Evolutionary conservation across 495 filamentous ascomycete species (phyloP).

Genomic region (Hyphodiscus hymeniophilus): DNA sequence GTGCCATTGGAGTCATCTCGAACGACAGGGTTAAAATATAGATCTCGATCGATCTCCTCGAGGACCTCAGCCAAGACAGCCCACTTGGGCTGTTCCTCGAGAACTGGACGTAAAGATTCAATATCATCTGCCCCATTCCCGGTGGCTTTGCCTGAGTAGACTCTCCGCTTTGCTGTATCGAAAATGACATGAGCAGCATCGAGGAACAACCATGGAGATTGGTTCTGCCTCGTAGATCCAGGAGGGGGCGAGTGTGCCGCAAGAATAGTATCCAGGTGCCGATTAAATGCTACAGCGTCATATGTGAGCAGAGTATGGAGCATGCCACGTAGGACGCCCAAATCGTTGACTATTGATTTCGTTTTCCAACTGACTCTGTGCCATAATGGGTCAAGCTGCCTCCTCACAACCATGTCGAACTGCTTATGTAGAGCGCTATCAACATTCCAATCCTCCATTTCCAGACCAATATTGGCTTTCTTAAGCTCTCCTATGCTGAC

Average conservation of each 20-base stretch:
- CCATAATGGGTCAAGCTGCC: conserved; percentile 95
- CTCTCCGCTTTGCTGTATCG: conserved; percentile 77
- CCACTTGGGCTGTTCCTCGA: conserved; percentile 97
- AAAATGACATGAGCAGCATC: conserved; percentile 95
- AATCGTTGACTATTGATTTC: conserved; percentile 82
- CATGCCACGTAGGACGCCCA: conserved; percentile 79
- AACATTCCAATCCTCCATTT: conserved; percentile 96
- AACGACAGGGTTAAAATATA: conserved; percentile 68
- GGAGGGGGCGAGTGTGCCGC: conserved; percentile 84
- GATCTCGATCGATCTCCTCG: conserved; percentile 87
- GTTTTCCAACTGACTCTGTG: conserved; percentile 94
- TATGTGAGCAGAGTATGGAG: conserved; percentile 78
- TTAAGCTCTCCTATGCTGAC: conserved; percentile 86
- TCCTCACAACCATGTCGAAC: conserved; percentile 81
- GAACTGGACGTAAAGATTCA: conserved; percentile 71
- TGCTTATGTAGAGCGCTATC: conserved; percentile 90
- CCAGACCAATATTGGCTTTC: conserved; percentile 78
- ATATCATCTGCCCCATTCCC: conserved; percentile 29
- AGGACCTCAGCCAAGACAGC: conserved; percentile 74
- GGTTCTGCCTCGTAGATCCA: conserved; percentile 76
- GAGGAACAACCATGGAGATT: conserved; percentile 94
- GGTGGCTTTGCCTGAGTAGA: conserved; percentile 60
- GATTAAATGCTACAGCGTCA: conserved; percentile 85
- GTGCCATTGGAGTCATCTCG: conserved; percentile 85
- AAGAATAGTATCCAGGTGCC: conserved; percentile 89